Base-by-base conservation (phyloP, 345 rosid species). In the Bruguiera sexangula region DNA sequence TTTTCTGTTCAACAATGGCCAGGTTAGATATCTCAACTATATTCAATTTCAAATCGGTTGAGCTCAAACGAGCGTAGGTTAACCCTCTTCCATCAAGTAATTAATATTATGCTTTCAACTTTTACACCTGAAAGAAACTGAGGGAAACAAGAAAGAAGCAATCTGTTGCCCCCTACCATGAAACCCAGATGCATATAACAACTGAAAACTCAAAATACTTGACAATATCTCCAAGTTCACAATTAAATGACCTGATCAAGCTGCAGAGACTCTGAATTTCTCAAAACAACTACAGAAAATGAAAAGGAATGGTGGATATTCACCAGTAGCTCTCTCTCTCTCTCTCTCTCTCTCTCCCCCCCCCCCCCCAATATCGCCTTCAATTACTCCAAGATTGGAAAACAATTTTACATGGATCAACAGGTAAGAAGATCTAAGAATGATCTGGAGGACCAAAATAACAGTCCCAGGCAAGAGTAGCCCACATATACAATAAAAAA, bases 341-440 rank as follows among this genome's bases (percentile, higher is more conserved):
- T 24, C 24, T 24, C 24, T 24, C 24, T 24, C 24, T 22, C 22
- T 22, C 22, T 22, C 73, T 37, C 29, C 32, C 1, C 70, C 73
- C 56, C 29, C 32, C 1, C 70, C 55, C 29, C 34, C 50, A 29
- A 24, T 48, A 36, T 50, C 46, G 61, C 27, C 64, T 51, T 73
- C 74, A 55, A 66, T 51, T 70, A 65, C 62, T 54, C 61, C 57
- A 62, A 58, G 80, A 74, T 74, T 69, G 65, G 61, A 52, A 64
- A 65, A 55, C 54, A 55, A 69, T 69, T 75, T 27, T 6, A 69
- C 58, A 65, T 15, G 60, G 78, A 79, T 79, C 80, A 70, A 69
- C 75, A 56, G 57, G 20, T 18, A 56, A 43, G 69, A 78, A 81
- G 87, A 81, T 84, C 85, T 63, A 78, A 75, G 68, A 70, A 63